These are phyloP conservation scores for Saturnispora zaruensis DNA, from an alignment of 805 yeast species.

Conservation along the genomic window DNA sequence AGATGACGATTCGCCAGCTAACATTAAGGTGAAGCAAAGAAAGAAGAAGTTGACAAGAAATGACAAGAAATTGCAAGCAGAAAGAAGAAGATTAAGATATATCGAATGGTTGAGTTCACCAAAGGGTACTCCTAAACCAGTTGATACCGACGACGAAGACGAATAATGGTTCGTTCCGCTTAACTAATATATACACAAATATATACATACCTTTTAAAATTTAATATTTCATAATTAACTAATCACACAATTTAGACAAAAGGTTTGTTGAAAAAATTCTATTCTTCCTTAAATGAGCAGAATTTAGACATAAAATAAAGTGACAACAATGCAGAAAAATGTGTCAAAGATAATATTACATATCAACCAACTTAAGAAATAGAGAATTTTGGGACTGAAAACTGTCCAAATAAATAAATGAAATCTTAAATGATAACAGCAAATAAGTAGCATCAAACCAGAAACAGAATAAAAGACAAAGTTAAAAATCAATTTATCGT, in stretches of 20 bases:
- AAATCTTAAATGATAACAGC: conserved; percentile 69
- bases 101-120: conserved; percentile 93
- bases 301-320: conserved; percentile 16
- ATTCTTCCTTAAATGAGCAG: too few relatives aligned
- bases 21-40: conserved; percentile 74
- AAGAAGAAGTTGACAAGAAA: conserved; percentile 98
- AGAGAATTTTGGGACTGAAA: conserved; percentile 85
- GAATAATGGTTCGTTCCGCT: conserved; percentile 1
- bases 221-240: not conserved
- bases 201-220: conserved; percentile 6
- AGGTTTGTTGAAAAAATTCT: too few relatives aligned
- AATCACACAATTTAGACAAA: too few relatives aligned
- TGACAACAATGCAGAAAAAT: conserved; percentile 18
- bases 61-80: conserved; percentile 84
- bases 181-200: not conserved
- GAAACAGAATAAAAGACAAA: conserved; percentile 51
- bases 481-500: conserved; percentile 30
- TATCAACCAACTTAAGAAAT: conserved; percentile 66
- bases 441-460: conserved; percentile 48
- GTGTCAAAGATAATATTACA: conserved; percentile 37
- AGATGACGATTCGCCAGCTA: conserved; percentile 82
- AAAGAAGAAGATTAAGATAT: conserved; percentile 89
- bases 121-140: conserved; percentile 95
- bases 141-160: conserved; percentile 89
- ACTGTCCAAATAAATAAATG: conserved; percentile 97